A percentile compares a stretch with the other conserved stretches of the same genome.
These are phyloP conservation scores for Fusarium nurragi DNA, from an alignment of 2,329 filamentous ascomycete genomes.

Conservation along the genomic window DNA sequence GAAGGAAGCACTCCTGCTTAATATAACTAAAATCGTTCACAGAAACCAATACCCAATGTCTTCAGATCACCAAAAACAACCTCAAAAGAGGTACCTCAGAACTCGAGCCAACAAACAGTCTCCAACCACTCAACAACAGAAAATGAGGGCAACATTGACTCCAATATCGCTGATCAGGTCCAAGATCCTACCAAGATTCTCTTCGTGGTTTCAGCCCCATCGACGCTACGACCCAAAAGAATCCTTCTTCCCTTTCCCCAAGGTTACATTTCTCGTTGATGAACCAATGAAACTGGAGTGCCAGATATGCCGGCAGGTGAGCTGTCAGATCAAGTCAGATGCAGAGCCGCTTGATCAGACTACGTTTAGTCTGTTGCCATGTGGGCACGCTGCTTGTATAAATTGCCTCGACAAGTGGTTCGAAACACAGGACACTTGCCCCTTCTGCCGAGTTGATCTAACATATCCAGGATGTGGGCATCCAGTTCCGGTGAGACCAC, in stretches of 20 bases:
- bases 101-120: conserved; percentile 7
- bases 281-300: conserved; percentile 37
- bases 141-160: not conserved
- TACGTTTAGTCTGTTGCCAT: conserved; percentile 48
- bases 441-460: conserved; percentile 48
- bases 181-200: conserved; percentile 12
- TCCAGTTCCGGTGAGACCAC: conserved; percentile 34
- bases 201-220: conserved; percentile 34
- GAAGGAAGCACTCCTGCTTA: not conserved
- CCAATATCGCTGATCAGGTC: conserved; percentile 14
- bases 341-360: conserved; percentile 19
- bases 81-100: conserved; percentile 17
- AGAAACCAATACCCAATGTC: conserved; percentile 1
- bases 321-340: conserved; percentile 32
- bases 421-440: conserved; percentile 41
- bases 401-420: conserved; percentile 47
- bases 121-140: not conserved
- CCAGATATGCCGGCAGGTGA: conserved; percentile 41
- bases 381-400: conserved; percentile 49
- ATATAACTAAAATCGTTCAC: not conserved
- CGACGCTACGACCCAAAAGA: conserved; percentile 32
- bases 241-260: conserved; percentile 43
- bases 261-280: conserved; percentile 44
- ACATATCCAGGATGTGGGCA: conserved; percentile 47
- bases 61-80: not conserved